Conservation (phyloP, 202 grass and related monocot genomes). For the Setaria viridis region DNA sequence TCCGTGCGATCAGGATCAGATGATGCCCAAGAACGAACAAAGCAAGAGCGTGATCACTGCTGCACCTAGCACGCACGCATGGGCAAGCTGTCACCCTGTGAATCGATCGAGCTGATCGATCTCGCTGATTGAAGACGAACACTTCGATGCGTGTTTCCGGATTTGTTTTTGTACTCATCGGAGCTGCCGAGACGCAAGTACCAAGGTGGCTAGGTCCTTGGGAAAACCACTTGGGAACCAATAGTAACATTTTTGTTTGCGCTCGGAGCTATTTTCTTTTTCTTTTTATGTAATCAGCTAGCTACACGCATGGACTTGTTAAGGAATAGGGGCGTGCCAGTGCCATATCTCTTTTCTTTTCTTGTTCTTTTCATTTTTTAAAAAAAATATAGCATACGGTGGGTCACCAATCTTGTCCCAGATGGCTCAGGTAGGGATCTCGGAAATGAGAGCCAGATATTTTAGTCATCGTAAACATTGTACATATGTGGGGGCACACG, state of each 20-base stretch:
- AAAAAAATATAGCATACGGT: too few species aligned
- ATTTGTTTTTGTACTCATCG: constrained; percentile 11
- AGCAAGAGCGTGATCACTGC: background rate
- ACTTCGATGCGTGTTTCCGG: background rate
- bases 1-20: background rate
- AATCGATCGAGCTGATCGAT: background rate
- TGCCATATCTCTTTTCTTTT: too few species aligned
- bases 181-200: background rate
- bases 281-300: background rate
- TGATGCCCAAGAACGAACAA: background rate
- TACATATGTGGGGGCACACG: too few species aligned
- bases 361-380: too few species aligned
- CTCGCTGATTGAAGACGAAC: constrained; percentile 4
- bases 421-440: too few species aligned
- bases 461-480: too few species aligned
- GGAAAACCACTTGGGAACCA: background rate
- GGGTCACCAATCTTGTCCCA: too few species aligned
- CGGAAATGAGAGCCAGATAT: too few species aligned
- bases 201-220: background rate
- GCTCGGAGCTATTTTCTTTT: background rate
- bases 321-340: too few species aligned
- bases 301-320: background rate
- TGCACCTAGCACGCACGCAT: background rate
- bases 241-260: background rate
- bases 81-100: background rate